Base-by-base conservation (phyloP, 2,329 filamentous ascomycete species). In the Pseudocercospora vitis region DNA sequence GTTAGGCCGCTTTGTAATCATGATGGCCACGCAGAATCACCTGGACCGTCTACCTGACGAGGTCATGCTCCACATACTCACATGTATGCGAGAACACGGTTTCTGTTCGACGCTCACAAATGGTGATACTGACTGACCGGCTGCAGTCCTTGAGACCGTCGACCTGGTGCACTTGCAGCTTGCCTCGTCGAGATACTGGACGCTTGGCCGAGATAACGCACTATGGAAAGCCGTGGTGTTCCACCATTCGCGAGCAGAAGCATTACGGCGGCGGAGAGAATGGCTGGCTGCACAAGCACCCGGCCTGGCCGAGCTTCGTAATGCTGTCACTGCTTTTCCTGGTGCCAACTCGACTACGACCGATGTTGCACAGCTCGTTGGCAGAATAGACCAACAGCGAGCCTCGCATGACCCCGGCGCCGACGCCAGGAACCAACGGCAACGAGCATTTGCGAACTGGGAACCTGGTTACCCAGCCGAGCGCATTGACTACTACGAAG, bases 161-260 rank as follows among this genome's bases (percentile, higher is more conserved):
- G 82, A 90, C 59, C 79, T 91, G 55, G 81, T 86, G 53, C 78
- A 72, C 51, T 74, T 92, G 28, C 89, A 91, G 71, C 78, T 81
- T 16, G 82, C 89, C 9, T 92, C 84, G 21, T 82, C 78, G 58
- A 79, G 77, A 39, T 81, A 92, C 54, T 79, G 85, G 23, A 71
- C 75, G 24, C 76, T 94, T 35, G 86, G 83, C 32, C 84, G 89
- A 52, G 89, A 95, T 67, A 81, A 87, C 63, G 80, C 78, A 32
- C 75, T 92, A 29, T 96, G 91, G 91, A 86, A 87, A 57, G 73
- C 79, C 2, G 78, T 85, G 66, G 91, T 87, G 69, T 89, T 94
- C 68, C 78, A 85, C 29, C 76, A 84, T 53, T 92, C 89, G 12
- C 69, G 78, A 28, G 86, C 85, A 68, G 81, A 86, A 64, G 78